Conservation (phyloP, 2,329 filamentous ascomycete genomes). For the Stachybotrys elegans region DNA sequence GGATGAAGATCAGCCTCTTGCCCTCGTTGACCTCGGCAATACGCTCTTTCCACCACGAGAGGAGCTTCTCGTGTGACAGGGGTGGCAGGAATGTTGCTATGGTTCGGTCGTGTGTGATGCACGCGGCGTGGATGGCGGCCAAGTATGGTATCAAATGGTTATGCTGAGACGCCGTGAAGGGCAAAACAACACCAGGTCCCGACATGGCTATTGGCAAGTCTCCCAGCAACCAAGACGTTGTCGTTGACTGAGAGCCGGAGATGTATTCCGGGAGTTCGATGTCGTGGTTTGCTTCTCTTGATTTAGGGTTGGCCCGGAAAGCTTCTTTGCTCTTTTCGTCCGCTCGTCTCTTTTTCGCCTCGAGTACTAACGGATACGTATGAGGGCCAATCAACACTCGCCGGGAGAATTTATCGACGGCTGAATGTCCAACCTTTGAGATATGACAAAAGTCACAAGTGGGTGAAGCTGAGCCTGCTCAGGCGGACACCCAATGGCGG, state of each 20-base stretch:
- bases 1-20: conserved; percentile 47
- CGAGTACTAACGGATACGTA: no score
- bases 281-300: not conserved
- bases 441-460: no score
- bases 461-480: no score
- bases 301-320: not conserved
- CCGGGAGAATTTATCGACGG: no score
- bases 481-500: no score
- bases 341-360: not conserved
- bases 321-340: not conserved
- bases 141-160: conserved; percentile 50
- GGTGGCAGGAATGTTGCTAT: conserved; percentile 57
- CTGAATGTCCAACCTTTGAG: no score
- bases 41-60: conserved; percentile 51
- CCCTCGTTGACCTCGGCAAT: conserved; percentile 41
- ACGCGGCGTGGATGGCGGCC: conserved; percentile 52
- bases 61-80: conserved; percentile 49
- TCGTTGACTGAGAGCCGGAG: no score
- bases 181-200: conserved; percentile 27
- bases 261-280: no score
- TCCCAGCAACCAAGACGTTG: no score
- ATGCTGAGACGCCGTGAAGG: conserved; percentile 41
- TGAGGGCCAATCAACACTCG: no score
- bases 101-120: conserved; percentile 52
- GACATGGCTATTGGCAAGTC: conserved; percentile 21